A percentile compares a stretch with the other conserved stretches of the same genome.
Conservation (phyloP, 2,329 filamentous ascomycete genomes). For the Aureobasidium sp. region DNA sequence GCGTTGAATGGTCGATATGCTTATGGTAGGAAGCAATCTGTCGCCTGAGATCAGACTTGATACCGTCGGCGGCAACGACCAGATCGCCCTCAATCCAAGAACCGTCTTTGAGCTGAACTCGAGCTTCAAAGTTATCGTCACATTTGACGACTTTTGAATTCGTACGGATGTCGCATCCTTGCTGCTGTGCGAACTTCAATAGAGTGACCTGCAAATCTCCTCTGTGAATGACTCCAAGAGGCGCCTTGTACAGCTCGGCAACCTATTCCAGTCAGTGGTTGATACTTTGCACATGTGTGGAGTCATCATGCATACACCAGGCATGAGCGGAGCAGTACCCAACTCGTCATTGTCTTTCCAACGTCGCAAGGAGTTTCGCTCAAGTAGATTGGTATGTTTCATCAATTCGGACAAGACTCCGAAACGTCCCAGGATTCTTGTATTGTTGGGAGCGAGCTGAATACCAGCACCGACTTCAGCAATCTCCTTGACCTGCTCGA, state of each 20-base stretch:
- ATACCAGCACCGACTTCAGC: slow-evolving; percentile 45
- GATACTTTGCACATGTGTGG: no score
- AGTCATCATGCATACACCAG: not conserved
- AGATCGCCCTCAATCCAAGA: slow-evolving; percentile 40
- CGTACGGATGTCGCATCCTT: slow-evolving; percentile 33
- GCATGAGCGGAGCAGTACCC: not conserved
- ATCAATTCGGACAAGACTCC: slow-evolving; percentile 34
- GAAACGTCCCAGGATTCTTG: slow-evolving; percentile 41
- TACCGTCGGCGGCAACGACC: slow-evolving; percentile 48
- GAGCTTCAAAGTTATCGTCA: slow-evolving; percentile 18
- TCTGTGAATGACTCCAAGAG: not conserved
- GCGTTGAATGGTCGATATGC: not conserved
- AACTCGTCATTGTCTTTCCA: not conserved
- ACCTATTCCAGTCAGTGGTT: not conserved
- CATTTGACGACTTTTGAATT: slow-evolving; percentile 24
- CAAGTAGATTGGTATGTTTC: not conserved
- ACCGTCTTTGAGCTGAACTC: slow-evolving; percentile 17
- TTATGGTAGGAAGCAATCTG: not conserved
- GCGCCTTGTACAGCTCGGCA: not conserved
- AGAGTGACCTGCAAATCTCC: not conserved
- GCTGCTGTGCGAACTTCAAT: slow-evolving; percentile 37
- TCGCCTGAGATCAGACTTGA: slow-evolving; percentile 31
- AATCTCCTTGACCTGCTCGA: slow-evolving; percentile 33
- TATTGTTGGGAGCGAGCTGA: slow-evolving; percentile 42
- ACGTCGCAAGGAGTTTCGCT: not conserved